Conservation (phyloP, 2,329 filamentous ascomycete genomes). For the Aspergillus felis region DNA sequence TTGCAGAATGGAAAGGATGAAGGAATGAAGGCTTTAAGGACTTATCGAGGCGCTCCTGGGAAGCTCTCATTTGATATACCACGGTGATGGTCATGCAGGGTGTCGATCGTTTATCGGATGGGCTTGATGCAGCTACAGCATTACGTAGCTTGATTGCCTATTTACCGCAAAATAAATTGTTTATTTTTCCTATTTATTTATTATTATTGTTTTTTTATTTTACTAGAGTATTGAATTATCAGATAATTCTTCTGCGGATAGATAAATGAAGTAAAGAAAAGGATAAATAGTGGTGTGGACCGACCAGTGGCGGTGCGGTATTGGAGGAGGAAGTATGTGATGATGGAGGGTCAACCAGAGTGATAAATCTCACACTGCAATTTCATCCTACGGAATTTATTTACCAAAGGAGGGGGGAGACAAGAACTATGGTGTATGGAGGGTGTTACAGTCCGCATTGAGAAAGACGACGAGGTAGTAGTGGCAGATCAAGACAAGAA, state of each 20-base stretch:
- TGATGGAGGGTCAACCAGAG: constrained; percentile 10
- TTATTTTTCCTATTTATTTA: neutral
- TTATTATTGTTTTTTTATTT: neutral
- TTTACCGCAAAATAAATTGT: constrained; percentile 8
- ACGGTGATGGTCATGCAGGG: constrained; percentile 43
- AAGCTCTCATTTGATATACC: constrained; percentile 44
- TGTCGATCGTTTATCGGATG: constrained; percentile 39
- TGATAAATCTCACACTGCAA: neutral
- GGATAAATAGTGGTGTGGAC: constrained; percentile 1
- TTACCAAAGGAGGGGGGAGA: neutral
- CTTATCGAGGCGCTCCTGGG: constrained; percentile 30
- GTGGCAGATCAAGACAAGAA: neutral
- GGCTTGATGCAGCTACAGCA: constrained; percentile 31
- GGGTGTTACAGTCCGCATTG: constrained; percentile 22
- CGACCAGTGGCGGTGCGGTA: neutral
- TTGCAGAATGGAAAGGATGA: constrained; percentile 19
- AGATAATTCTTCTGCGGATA: constrained; percentile 7
- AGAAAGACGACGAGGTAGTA: constrained; percentile 4
- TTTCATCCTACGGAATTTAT: neutral
- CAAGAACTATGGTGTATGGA: constrained; percentile 8
- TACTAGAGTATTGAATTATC: constrained; percentile 1
- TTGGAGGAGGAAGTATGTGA: constrained; percentile 6
- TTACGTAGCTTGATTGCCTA: constrained; percentile 21
- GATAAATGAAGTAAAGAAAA: neutral
- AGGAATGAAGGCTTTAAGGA: constrained; percentile 34